Base-by-base conservation (phyloP, 805 yeast genomes). In the Zygoascus tannicola region DNA sequence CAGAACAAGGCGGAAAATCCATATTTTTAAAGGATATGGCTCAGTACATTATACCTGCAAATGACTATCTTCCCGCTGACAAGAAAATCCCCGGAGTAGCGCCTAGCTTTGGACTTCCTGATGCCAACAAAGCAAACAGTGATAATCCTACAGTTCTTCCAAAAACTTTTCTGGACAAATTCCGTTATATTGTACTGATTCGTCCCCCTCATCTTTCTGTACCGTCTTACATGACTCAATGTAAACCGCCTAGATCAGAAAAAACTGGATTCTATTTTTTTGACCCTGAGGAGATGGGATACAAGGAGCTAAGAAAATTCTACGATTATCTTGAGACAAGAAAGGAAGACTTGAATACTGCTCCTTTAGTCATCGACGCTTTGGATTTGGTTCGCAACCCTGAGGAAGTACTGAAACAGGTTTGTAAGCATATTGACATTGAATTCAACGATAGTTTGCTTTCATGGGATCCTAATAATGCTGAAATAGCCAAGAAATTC, bases 1-100 rank as follows among this genome's bases (percentile, higher is more conserved):
- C 30, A 26, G 30, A 12, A 8, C 10, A 7, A 7, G 10, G 30
- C 7, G 30, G 30, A 26, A 26, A 26, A 12, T 26, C 30, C 30
- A 44, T 53, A 12, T 49, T 53, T 43, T 44, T 54, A 38, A 54
- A 54, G 38, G 58, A 54, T 32, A 54, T 54, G 58, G 56, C 56
- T n/a, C 56, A 54, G 38, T 54, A 54, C 38, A 37, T 53, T 21
- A 54, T 54, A 12, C 57, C 57, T 21, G 54, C 56, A 5, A 38
- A 32, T 2, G 49, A 45, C 4, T 12, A 26, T 26, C 30, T 26
- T 7, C 30, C 12, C 30, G 30, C 30, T 26, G 12, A 26, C 10
- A 7, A 26, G 12, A 7, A 7, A 8, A 28, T 23, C 1, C 43
- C 49, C 2, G 16, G 32, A 12, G 32, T 49, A 4, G 49, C 52